A percentile compares a stretch with the other conserved stretches of the same genome.
Conservation (phyloP, 2,329 filamentous ascomycete species). For the Ilyonectria robusta region DNA sequence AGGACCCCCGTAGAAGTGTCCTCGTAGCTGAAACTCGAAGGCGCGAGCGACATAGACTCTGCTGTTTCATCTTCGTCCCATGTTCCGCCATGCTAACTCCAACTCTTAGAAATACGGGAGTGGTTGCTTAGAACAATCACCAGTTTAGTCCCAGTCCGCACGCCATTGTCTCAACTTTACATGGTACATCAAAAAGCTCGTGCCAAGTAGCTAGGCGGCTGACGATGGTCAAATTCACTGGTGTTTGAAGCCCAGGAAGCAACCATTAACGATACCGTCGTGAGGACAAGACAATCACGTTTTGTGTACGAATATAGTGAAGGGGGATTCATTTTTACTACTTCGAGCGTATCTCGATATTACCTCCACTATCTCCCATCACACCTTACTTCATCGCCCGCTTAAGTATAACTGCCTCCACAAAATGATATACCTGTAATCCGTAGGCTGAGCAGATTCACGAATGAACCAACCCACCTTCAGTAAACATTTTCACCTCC, state of each 20-base stretch:
- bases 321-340: constrained; percentile 32
- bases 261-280: not conserved
- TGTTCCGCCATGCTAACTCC: not conserved
- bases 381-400: constrained; percentile 10
- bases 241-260: not conserved
- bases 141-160: not conserved
- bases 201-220: too few relatives aligned
- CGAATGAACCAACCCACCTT: constrained; percentile 15
- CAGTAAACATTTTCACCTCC: constrained; percentile 24
- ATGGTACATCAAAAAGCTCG: too few relatives aligned
- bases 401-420: constrained; percentile 15
- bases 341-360: constrained; percentile 30
- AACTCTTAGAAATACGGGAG: not conserved
- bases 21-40: not conserved
- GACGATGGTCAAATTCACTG: too few relatives aligned
- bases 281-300: not conserved
- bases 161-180: not conserved
- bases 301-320: not conserved
- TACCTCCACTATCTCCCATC: constrained; percentile 19
- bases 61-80: constrained; percentile 5
- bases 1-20: not conserved
- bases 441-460: constrained; percentile 11
- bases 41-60: not conserved
- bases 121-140: not conserved
- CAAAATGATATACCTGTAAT: constrained; percentile 28